Percentiles rank a stretch among this genome's conserved stretches.
phyloP scores from a whole-genome alignment of 2,329 filamentous ascomycete species.

The Canariomyces notabilis region DNA sequence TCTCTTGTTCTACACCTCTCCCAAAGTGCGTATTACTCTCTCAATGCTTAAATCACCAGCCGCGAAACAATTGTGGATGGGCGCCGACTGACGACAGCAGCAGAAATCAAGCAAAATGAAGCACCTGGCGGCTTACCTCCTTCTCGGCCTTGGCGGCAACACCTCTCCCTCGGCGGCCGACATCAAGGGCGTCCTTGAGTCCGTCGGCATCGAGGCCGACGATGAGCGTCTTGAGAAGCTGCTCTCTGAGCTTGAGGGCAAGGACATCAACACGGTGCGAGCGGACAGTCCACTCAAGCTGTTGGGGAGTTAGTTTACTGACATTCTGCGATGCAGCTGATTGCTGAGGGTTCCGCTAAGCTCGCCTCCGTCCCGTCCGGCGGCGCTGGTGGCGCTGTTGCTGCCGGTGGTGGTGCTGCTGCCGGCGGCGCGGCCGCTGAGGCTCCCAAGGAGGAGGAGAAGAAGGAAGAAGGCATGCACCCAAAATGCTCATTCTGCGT shows the following conservation, averaged over 20 bases:
- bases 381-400: conserved; percentile 68
- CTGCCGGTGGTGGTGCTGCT: conserved; percentile 60
- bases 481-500: too few species aligned
- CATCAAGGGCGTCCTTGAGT: conserved; percentile 82
- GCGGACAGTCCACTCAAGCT: not conserved
- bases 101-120: conserved; percentile 76
- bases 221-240: conserved; percentile 79
- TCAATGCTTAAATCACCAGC: too few species aligned
- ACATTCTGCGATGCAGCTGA: conserved; percentile 58
- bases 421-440: conserved; percentile 62
- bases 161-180: conserved; percentile 77
- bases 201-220: conserved; percentile 94
- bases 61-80: too few species aligned
- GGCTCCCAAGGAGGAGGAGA: conserved; percentile 58
- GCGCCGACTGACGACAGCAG: conserved; percentile 1
- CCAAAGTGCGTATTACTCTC: conserved; percentile 18
- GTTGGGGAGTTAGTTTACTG: conserved; percentile 11
- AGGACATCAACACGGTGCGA: conserved; percentile 86
- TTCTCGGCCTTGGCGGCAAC: conserved; percentile 93
- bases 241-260: conserved; percentile 85
- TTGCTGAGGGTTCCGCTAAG: conserved; percentile 83
- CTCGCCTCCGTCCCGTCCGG: conserved; percentile 96
- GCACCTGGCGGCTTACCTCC: conserved; percentile 98
- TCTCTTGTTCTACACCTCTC: conserved; percentile 66
- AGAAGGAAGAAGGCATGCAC: conserved; percentile 75